phyloP scores from a whole-genome alignment of 306 rosid genomes.

The Dalbergia cultrata region DNA sequence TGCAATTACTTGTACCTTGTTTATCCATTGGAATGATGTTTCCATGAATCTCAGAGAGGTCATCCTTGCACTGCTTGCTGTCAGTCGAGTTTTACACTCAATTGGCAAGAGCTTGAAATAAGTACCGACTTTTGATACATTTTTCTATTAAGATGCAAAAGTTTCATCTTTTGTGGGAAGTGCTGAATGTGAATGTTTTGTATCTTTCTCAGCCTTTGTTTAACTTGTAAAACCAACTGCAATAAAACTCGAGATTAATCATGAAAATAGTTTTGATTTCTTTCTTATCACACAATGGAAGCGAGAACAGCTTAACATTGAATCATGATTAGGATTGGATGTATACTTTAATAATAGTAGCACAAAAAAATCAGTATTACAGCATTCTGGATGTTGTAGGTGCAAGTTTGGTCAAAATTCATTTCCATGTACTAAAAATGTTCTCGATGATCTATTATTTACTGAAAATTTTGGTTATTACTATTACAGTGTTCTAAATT shows the following conservation, averaged over 20 bases:
- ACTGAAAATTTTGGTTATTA: constrained; percentile 5
- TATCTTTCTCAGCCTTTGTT: constrained; percentile 1
- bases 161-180: constrained; percentile 19
- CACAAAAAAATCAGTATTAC: not conserved
- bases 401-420: constrained; percentile 11
- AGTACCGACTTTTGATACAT: constrained; percentile 11
- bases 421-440: not conserved
- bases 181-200: constrained; percentile 12
- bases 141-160: not conserved
- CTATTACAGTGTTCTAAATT: not conserved
- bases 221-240: not conserved
- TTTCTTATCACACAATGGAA: not conserved
- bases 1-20: constrained; percentile 3
- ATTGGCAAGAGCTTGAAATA: not conserved
- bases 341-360: constrained; percentile 3
- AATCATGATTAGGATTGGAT: constrained; percentile 14
- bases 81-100: not conserved
- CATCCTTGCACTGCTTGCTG: constrained; percentile 8
- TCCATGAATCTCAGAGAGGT: not conserved
- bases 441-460: not conserved
- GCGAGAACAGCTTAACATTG: not conserved
- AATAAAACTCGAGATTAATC: constrained; percentile 1
- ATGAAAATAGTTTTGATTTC: not conserved
- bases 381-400: constrained; percentile 1
- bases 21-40: not conserved